A percentile compares a stretch with the other conserved stretches of the same genome.
Evolutionary conservation across 2,329 filamentous ascomycete genomes (phyloP).

Genomic region (Bisporella sp.): DNA sequence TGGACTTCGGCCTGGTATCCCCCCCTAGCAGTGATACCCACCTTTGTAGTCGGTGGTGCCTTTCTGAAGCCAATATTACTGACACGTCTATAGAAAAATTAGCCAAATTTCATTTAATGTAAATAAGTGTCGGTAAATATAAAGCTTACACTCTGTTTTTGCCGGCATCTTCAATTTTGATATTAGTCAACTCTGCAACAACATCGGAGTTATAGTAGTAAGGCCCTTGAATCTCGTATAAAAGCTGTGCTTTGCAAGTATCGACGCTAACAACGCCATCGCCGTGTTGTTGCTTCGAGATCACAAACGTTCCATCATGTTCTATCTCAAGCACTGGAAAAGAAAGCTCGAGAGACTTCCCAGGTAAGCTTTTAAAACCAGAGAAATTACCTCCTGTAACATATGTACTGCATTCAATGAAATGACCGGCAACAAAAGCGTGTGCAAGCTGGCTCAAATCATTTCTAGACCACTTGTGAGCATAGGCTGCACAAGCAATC

Average conservation of each 20-base stretch:
- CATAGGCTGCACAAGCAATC: constrained; percentile 32
- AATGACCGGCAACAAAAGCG: constrained; percentile 27
- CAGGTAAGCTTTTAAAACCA: constrained; percentile 23
- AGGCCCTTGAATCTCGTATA: constrained; percentile 49
- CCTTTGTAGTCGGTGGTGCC: constrained; percentile 29
- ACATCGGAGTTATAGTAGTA: constrained; percentile 53
- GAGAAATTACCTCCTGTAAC: constrained; percentile 17
- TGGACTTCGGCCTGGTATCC: constrained; percentile 39
- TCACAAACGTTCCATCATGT: constrained; percentile 33
- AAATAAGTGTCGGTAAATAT: constrained; percentile 32
- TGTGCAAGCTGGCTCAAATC: constrained; percentile 31
- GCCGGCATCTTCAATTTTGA: constrained; percentile 43
- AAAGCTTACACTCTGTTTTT: constrained; percentile 41
- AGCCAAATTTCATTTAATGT: constrained; percentile 25
- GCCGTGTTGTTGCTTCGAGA: constrained; percentile 35
- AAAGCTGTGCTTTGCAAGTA: constrained; percentile 43
- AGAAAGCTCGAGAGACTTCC: constrained; percentile 31
- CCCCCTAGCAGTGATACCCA: constrained; percentile 32
- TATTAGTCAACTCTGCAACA: constrained; percentile 41
- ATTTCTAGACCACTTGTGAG: constrained; percentile 32
- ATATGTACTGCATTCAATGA: constrained; percentile 25
- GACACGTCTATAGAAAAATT: too few relatives aligned
- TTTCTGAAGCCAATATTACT: constrained; percentile 27
- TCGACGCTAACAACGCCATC: constrained; percentile 37
- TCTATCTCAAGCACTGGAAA: constrained; percentile 39